phyloP scores from a whole-genome alignment of 192 early-diverging fungal genomes.

The Polychytrium aggregatum region DNA sequence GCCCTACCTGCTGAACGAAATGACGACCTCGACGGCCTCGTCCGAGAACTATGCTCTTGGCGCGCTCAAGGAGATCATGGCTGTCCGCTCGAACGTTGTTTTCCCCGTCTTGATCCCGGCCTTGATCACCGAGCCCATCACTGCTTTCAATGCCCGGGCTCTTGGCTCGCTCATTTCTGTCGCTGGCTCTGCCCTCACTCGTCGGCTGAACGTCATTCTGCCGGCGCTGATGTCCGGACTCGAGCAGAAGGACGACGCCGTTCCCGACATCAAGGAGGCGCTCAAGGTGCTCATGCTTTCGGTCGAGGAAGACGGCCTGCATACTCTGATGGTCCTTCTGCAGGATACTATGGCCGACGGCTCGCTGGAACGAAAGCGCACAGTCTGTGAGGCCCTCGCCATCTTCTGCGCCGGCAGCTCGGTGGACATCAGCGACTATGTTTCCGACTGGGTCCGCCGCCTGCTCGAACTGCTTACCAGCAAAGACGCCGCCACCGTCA shows the following conservation, averaged over 20 bases:
- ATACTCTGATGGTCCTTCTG: constrained; percentile 66
- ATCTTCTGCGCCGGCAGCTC: constrained; percentile 55
- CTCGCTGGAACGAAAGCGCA: constrained; percentile 5
- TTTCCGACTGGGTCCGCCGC: constrained; percentile 70
- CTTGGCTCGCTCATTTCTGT: constrained; percentile 82
- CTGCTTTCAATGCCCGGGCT: constrained; percentile 84
- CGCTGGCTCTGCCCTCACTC: constrained; percentile 73
- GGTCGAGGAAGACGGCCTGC: constrained; percentile 74
- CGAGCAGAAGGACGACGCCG: constrained; percentile 49
- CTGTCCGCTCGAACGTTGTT: constrained; percentile 89
- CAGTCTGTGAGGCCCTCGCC: constrained; percentile 50
- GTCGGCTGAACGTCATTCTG: constrained; percentile 70
- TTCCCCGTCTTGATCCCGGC: constrained; percentile 98
- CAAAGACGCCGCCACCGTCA: constrained; percentile 29
- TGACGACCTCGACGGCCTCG: constrained; percentile 30
- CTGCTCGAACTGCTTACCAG: constrained; percentile 66
- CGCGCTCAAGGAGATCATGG: constrained; percentile 95
- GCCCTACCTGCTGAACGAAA: constrained; percentile 73
- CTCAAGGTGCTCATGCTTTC: constrained; percentile 58
- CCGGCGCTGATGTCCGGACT: constrained; percentile 71
- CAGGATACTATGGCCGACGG: constrained; percentile 48
- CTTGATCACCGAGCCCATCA: constrained; percentile 76
- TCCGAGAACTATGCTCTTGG: constrained; percentile 61
- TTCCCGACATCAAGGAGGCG: constrained; percentile 61
- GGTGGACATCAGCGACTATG: constrained; percentile 45